Conservation (phyloP, 345 rosid genomes). For the Eucalyptus caleyi region DNA sequence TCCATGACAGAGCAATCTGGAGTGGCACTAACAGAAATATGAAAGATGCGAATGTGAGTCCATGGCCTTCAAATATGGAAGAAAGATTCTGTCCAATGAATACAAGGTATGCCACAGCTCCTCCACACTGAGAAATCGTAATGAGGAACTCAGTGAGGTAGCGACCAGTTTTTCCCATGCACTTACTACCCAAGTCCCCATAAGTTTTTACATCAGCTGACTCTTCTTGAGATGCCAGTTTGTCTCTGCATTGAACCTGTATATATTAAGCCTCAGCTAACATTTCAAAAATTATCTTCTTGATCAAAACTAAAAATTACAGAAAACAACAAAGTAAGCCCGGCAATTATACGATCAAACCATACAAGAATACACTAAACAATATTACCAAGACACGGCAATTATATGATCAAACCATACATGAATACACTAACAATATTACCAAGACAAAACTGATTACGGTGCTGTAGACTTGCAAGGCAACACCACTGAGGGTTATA, state of each 20-base stretch:
- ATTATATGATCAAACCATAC: neutral
- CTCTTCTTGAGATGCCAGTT: constrained; percentile 40
- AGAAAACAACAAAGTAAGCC: neutral
- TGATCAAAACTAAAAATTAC: neutral
- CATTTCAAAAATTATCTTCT: neutral
- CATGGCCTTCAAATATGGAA: constrained; percentile 33
- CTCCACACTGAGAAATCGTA: constrained; percentile 76
- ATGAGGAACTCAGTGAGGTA: constrained; percentile 69
- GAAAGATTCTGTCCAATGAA: constrained; percentile 83
- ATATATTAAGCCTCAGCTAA: neutral
- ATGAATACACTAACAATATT: neutral
- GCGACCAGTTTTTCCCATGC: constrained; percentile 67
- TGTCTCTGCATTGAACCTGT: constrained; percentile 70
- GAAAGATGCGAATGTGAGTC: constrained; percentile 22
- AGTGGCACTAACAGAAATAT: constrained; percentile 67
- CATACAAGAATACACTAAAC: neutral
- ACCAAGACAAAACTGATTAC: neutral
- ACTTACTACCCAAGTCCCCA: constrained; percentile 73
- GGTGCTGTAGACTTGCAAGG: neutral
- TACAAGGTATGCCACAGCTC: constrained; percentile 69
- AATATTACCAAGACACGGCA: neutral
- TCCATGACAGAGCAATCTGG: constrained; percentile 69
- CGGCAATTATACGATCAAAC: neutral
- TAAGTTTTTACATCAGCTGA: constrained; percentile 48
- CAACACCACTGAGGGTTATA: neutral